phyloP scores from a whole-genome alignment of 345 rosid species.

The Melastoma malabathricum region DNA sequence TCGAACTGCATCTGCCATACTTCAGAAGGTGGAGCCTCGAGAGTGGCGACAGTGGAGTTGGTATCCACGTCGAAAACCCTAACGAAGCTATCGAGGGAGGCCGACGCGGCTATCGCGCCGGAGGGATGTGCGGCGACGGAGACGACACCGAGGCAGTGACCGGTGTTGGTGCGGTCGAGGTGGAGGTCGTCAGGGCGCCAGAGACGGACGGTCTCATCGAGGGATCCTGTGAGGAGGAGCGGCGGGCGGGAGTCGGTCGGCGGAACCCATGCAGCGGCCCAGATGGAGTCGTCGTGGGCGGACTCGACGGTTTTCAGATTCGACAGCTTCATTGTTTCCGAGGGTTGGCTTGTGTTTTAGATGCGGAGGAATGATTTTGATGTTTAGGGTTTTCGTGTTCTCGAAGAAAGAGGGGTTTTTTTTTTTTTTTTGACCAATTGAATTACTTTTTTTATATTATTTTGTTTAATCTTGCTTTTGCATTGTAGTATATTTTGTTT shows the following conservation, averaged over 20 bases:
- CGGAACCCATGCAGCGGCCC: constrained; percentile 91
- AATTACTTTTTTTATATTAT: no score
- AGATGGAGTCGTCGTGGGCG: constrained; percentile 85
- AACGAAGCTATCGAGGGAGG: constrained; percentile 90
- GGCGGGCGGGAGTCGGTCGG: constrained; percentile 54
- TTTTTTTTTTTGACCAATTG: no score
- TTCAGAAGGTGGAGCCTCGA: constrained; percentile 95
- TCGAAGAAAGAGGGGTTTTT: neutral
- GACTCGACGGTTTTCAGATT: constrained; percentile 64
- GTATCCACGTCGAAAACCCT: constrained; percentile 93
- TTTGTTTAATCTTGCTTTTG: no score
- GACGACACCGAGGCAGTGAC: constrained; percentile 89
- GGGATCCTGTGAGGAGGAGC: constrained; percentile 72
- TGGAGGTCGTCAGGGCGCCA: constrained; percentile 74
- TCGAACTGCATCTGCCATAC: constrained; percentile 96
- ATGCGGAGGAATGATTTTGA: neutral
- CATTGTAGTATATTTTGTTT: no score
- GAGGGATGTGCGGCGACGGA: constrained; percentile 95
- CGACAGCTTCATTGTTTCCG: constrained; percentile 62
- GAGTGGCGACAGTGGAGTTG: constrained; percentile 71
- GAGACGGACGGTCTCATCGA: constrained; percentile 85
- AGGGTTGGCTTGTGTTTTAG: no score
- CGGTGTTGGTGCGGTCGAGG: constrained; percentile 71
- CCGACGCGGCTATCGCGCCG: constrained; percentile 81
- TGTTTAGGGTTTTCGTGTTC: neutral